These are phyloP conservation scores for Trypanosoma congolense DNA, from an alignment of 208 protist species.

Conservation along the genomic window DNA sequence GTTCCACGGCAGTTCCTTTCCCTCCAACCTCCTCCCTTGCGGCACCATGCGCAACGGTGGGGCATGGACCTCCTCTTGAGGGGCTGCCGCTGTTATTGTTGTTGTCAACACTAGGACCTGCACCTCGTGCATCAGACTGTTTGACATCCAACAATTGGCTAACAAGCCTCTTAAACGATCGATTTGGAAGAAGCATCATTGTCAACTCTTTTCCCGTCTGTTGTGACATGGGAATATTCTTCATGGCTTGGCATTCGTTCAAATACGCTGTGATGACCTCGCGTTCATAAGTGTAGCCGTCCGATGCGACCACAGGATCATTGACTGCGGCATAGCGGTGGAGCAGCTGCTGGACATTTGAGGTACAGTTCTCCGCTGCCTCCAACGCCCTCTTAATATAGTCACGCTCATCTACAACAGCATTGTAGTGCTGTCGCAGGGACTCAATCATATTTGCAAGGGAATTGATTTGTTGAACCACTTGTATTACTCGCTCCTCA, in stretches of 20 bases:
- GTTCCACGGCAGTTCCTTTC: conserved; percentile 8
- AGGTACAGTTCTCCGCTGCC: conserved; percentile 47
- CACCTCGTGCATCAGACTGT: conserved; percentile 11
- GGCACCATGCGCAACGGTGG: conserved; percentile 8
- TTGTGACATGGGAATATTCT: conserved; percentile 59
- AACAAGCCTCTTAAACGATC: conserved; percentile 72
- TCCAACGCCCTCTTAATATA: conserved; percentile 36
- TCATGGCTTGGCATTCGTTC: conserved; percentile 38
- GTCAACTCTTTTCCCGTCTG: conserved; percentile 63
- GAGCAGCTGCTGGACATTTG: conserved; percentile 50
- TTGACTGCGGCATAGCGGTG: conserved; percentile 63
- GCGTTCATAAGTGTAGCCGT: conserved; percentile 91
- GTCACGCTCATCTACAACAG: conserved; percentile 47
- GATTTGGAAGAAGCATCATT: conserved; percentile 71
- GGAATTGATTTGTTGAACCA: conserved; percentile 38
- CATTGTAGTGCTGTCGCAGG: conserved; percentile 58
- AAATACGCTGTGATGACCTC: conserved; percentile 77
- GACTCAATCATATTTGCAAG: conserved; percentile 36
- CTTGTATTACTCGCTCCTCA: conserved; percentile 34
- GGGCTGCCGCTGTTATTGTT: conserved; percentile 10
- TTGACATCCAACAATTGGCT: conserved; percentile 49
- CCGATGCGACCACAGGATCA: conserved; percentile 84
- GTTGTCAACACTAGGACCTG: conserved; percentile 13
- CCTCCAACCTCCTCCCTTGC: conserved; percentile 4
- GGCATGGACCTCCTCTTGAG: not conserved